Evolutionary conservation across 2,329 filamentous ascomycete genomes (phyloP), one percentile per base, ranked within the genome.

Genomic region (Verticillium zaregamsianum): DNA sequence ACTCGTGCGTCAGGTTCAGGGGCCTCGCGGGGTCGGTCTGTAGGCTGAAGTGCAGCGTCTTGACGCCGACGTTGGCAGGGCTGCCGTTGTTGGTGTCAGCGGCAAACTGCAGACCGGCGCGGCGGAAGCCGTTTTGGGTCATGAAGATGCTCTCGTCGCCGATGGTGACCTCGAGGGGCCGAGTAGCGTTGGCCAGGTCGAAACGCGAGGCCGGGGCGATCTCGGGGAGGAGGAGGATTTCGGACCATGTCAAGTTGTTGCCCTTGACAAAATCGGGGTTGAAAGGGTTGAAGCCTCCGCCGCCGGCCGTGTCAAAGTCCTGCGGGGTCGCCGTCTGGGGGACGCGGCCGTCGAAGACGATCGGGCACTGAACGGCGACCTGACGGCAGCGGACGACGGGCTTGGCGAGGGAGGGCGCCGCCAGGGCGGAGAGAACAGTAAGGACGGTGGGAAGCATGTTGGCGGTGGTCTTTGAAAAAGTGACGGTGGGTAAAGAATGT

Each of bases 21-120:
- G 80, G 79, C 12, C 82, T 76, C 49, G 74, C 68, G 3, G 71
- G 63, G 65, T 88, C 84, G 68, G 83, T 82, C 71, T 78, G 78
- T 35, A 89, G 68, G 66, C 81, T 84, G 72, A 85, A 88, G 73
- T 89, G 86, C 58, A 88, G 77, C 1, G 85, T 87, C 74, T 86
- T 87, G 62, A 86, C 72, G 32, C 84, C 85, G 31, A 71, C 70
- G 40, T 79, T 83, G 25, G 80, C 82, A 59, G 86, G 84, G 54
- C 79, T 79, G 59, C 82, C 76, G 20, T 72, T 75, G 75, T 82
- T 80, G 75, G 80, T 74, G 45, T 52, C 45, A 20, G n/a, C 20
- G 66, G 77, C 72, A 12, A 81, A 77, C 60, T 85, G 78, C 59
- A 87, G 77, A 63, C 86, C 85, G 1, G 82, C 83, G 64, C 86